These are phyloP conservation scores for Brassica balearica DNA, from an alignment of 441 rosid genomes.

Conservation along the genomic window DNA sequence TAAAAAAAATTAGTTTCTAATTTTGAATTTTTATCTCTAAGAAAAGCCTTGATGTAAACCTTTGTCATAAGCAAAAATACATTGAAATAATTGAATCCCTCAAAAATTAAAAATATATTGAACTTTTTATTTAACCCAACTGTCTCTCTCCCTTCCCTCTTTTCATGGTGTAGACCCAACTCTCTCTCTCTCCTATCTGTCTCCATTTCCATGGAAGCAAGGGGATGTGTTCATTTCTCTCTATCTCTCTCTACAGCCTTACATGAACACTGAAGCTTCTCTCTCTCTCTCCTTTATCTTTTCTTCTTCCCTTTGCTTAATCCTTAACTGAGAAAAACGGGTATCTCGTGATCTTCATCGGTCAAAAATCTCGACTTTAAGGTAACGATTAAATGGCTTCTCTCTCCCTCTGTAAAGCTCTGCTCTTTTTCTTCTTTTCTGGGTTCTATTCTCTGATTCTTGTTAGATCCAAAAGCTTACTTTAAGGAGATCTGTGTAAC, in stretches of 20 bases:
- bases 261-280: conserved; percentile 38
- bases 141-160: conserved; percentile 31
- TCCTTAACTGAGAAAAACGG: conserved; percentile 13
- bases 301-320: conserved; percentile 4
- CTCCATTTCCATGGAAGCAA: conserved; percentile 49
- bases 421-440: conserved; percentile 42
- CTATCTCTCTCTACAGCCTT: conserved; percentile 45
- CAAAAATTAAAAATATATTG: not conserved
- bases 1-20: not conserved
- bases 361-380: conserved; percentile 30
- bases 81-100: conserved; percentile 42
- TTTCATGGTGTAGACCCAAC: conserved; percentile 56
- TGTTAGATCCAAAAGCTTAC: conserved; percentile 50
- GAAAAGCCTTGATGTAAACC: conserved; percentile 39
- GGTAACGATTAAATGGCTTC: conserved; percentile 30
- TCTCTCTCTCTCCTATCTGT: conserved; percentile 35
- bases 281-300: not conserved
- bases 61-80: conserved; percentile 38
- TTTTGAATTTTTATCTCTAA: not conserved
- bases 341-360: conserved; percentile 34
- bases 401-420: conserved; percentile 42
- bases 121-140: conserved; percentile 55
- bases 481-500: conserved; percentile 49
- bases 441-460: conserved; percentile 51
- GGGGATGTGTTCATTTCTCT: conserved; percentile 39